Evolutionary conservation across 805 yeast genomes (phyloP), one percentile per base, ranked within the genome.

Genomic region (Grigorovia yakushimaensis): DNA sequence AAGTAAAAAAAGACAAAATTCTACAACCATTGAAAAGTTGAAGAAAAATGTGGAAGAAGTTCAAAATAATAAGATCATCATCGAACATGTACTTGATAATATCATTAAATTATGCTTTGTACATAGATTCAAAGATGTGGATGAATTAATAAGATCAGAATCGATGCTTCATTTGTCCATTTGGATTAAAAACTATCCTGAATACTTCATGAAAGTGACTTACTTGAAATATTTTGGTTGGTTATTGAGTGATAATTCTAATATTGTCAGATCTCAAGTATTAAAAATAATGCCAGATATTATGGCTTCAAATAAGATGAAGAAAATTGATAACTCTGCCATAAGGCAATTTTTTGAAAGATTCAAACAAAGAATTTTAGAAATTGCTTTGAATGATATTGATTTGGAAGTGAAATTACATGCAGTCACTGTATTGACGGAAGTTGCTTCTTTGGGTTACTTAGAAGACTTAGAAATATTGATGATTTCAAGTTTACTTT

Each of bases 191-290:
- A 59, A 67, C 6, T 76, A 75, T 51, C 94, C 95, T 0, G 88
- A 83, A 48, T 67, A 72, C 46, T 88, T 84, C 56, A 74, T 84
- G 52, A 84, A 79, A 50, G 80, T 82, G 11, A 69, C 81, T 1
- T 86, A 80, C 57, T 70, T 88, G 52, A 75, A 88, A 51, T 86
- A 84, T 62, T 73, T 84, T 57, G 95, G 95, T 4, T 84, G 94
- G 94, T 69, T 86, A 33, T 67, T 89, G 39, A 80, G 89, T n/a
- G 96, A 88, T 58, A 69, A 78, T 2, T 73, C 76, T 15, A 63
- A 74, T 10, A 51, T 60, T 3, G 94, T 86, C 1, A 73, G 95
- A 54, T 60, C 71, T 8, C 88, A 84, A 54, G 88, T 80, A 1
- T 59, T 84, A 22, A 77, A 72, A 53, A 72, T 74, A 4, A 65